Conservation (phyloP, 441 rosid species). For the Erodium moschatum region DNA sequence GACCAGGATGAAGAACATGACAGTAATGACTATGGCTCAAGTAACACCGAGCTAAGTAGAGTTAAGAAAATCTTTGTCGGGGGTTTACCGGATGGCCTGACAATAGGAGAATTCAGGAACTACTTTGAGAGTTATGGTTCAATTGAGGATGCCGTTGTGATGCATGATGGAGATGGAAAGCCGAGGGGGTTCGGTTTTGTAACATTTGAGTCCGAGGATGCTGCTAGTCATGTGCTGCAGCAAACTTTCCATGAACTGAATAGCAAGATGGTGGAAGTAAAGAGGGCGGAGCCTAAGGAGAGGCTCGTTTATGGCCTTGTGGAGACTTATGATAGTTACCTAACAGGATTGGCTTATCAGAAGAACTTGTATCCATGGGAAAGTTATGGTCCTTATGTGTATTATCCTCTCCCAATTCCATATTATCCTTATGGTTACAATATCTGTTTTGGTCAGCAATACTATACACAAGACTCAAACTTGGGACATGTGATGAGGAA, state of each 20-base stretch:
- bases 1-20: not conserved
- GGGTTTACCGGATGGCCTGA: conserved; percentile 26
- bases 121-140: conserved; percentile 26
- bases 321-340: not conserved
- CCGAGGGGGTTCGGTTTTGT: conserved; percentile 34
- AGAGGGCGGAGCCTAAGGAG: conserved; percentile 23
- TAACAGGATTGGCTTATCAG: not conserved
- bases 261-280: conserved; percentile 28
- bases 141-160: conserved; percentile 17
- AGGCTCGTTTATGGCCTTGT: not conserved
- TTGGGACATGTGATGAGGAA: no score
- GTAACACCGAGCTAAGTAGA: not conserved
- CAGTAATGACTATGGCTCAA: not conserved
- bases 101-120: conserved; percentile 18
- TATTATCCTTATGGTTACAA: not conserved
- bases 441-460: no score
- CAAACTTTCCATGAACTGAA: conserved; percentile 18
- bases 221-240: conserved; percentile 15
- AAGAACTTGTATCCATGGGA: not conserved
- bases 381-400: not conserved
- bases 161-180: conserved; percentile 8
- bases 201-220: conserved; percentile 28
- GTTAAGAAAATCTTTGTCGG: conserved; percentile 30
- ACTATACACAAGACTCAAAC: no score
- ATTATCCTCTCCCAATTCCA: not conserved